Evolutionary conservation across 495 filamentous ascomycete species (phyloP).

Genomic region (Aspergillus mulundensis): DNA sequence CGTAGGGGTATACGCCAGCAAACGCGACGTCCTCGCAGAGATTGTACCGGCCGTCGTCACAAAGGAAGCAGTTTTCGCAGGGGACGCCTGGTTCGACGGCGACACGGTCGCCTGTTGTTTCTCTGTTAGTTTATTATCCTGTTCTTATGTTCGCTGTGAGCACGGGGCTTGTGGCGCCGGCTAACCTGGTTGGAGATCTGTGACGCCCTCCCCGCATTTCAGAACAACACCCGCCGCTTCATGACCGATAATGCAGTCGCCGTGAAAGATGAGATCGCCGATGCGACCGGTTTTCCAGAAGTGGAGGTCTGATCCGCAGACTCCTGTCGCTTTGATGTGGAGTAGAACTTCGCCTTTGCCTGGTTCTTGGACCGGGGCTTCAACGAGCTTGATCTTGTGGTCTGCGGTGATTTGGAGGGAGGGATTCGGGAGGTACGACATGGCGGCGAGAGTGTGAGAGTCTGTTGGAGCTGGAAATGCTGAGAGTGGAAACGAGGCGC

Average conservation of each 20-base stretch:
- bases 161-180: no score
- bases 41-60: slow-evolving; percentile 66
- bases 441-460: not conserved
- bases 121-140: no score
- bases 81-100: slow-evolving; percentile 73
- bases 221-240: slow-evolving; percentile 69
- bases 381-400: slow-evolving; percentile 46
- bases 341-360: slow-evolving; percentile 43
- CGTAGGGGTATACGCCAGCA: slow-evolving; percentile 55
- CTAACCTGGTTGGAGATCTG: slow-evolving; percentile 31
- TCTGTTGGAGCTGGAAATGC: not conserved
- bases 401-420: slow-evolving; percentile 55
- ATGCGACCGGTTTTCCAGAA: slow-evolving; percentile 79
- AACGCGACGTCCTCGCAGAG: slow-evolving; percentile 73
- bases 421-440: slow-evolving; percentile 42
- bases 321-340: slow-evolving; percentile 50
- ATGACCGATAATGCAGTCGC: slow-evolving; percentile 72
- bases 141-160: not conserved
- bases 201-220: slow-evolving; percentile 51
- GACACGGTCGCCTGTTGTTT: slow-evolving; percentile 68
- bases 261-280: slow-evolving; percentile 63
- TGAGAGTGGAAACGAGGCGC: not conserved
- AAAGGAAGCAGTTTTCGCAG: slow-evolving; percentile 61
- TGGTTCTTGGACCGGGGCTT: slow-evolving; percentile 49
- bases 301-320: slow-evolving; percentile 63